Evolutionary conservation across 805 yeast genomes (phyloP), one percentile per base, ranked within the genome.

Genomic region (Nakazawaea ishiwadae): DNA sequence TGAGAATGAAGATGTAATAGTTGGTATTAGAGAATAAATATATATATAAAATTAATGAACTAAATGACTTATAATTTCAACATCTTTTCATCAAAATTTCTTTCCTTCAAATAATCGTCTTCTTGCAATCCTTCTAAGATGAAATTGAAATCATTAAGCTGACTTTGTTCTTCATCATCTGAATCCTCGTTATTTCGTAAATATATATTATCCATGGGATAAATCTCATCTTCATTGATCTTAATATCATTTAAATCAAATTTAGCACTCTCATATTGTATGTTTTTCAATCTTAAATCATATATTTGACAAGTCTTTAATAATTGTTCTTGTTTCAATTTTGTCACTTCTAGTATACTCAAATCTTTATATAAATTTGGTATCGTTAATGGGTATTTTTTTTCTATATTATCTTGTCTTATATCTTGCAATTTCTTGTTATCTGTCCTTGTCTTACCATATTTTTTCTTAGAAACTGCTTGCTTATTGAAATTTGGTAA

Each of bases 51-150:
- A 23, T 10, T 7, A 23, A 23, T 23, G 26, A 23, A 8, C 7
- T 23, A 23, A 23, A 23, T 23, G 26, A 23, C 26, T 23, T 8
- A 23, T 23, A 23, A 23, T 23, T 7, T 10, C 7, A 10, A 10
- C 10, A 8, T n/a, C n/a, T n/a, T n/a, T n/a, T n/a, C 34, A 26
- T 42, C 44, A 17, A 51, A 50, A 8, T 40, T 35, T 19, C 46
- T 42, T 4, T 44, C 40, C 4, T 40, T 40, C 15, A 49, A 48
- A 31, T 48, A 53, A 44, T 55, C 60, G 3, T 40, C 39, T 8
- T 27, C 23, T 24, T 48, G 39, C 19, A 55, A 43, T 3, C 55
- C 59, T 20, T 44, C 45, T 29, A 52, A 55, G 16, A 48, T 19
- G 27, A 31, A 39, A 7, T 18, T 15, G 16, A n/a, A 27, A 8